Base-by-base conservation (phyloP, 2,329 filamentous ascomycete genomes). In the Trichoderma sp. region DNA sequence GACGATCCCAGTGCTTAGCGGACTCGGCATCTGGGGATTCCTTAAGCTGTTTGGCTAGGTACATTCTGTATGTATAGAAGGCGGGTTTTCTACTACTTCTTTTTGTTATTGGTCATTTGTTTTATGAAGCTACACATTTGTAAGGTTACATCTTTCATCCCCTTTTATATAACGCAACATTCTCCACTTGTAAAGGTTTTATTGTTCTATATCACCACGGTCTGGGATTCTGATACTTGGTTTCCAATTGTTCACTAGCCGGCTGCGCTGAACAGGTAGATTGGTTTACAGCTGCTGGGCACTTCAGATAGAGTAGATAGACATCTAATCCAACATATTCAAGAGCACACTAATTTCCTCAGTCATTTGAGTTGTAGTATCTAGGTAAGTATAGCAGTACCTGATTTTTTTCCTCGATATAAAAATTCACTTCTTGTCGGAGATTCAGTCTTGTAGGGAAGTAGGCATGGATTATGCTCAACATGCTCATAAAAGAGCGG, bases 1-100 rank as follows among this genome's bases (percentile, higher is more conserved):
- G 75, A 98, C 95, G 61, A 99, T 99, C 79, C 96, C 96, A 2
- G 89, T 97, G 31, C 84, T 99, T 61, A 97, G 93, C 77, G 94
- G 94, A 29, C 81, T 93, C 57, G 94, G 94, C 7, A 89, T 99
- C 71, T 97, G 92, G 91, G 92, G 91, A 0, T 97, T 99, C 79
- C 85, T 98, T 75, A 96, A 92, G 82, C 79, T 94, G 60, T 97
- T 97, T 84, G 91, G 90, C 65, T 89, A 83, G 78, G 33, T 58
- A 27, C 21, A 35, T 21, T 19, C 31, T 21, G 21, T 14, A 49
- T 16, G 21, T 14, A 59, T 59, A 52, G 37, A 55, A 35, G 55
- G 29, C 47, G 60, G 33, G 13, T 31, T 40, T 5, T 40, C 6
- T 40, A 16, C 11, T 5, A 5, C 59, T 19, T 35, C 35, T 35